These are phyloP conservation scores for Talaromyces sp. DNA, from an alignment of 2,329 filamentous ascomycete species.

Conservation along the genomic window DNA sequence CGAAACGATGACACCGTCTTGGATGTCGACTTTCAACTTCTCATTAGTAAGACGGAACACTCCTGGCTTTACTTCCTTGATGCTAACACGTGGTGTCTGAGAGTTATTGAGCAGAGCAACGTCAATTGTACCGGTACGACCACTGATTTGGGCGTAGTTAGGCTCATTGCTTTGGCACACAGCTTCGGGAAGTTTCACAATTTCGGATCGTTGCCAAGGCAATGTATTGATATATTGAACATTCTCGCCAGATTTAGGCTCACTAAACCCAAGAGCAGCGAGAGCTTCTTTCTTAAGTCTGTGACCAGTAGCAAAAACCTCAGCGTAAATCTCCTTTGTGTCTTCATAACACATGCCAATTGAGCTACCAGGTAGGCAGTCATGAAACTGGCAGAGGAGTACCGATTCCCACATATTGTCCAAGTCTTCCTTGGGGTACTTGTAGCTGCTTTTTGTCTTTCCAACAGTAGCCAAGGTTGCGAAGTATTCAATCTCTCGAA, in stretches of 20 bases:
- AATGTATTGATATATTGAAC: slow-evolving; percentile 76
- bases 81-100: slow-evolving; percentile 36
- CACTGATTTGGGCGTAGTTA: slow-evolving; percentile 45
- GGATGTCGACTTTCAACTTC: slow-evolving; percentile 68
- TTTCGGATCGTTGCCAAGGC: slow-evolving; percentile 75
- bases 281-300: slow-evolving; percentile 68
- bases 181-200: slow-evolving; percentile 60
- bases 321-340: slow-evolving; percentile 81
- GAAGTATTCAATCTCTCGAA: slow-evolving; percentile 83
- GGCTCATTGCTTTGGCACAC: slow-evolving; percentile 23
- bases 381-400: slow-evolving; percentile 93
- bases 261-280: slow-evolving; percentile 61
- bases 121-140: slow-evolving; percentile 45
- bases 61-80: slow-evolving; percentile 54
- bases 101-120: slow-evolving; percentile 27
- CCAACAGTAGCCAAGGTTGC: slow-evolving; percentile 80
- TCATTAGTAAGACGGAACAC: slow-evolving; percentile 78
- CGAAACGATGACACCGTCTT: slow-evolving; percentile 75
- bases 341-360: slow-evolving; percentile 99
- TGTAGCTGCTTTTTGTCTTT: slow-evolving; percentile 59
- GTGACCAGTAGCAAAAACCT: slow-evolving; percentile 74
- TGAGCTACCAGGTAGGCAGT: slow-evolving; percentile 88
- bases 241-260: slow-evolving; percentile 40
- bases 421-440: slow-evolving; percentile 90
- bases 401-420: slow-evolving; percentile 94